Evolutionary conservation across 805 yeast species (phyloP), one percentile per base, ranked within the genome.

Genomic region (Wickerhamiella lipophila): DNA sequence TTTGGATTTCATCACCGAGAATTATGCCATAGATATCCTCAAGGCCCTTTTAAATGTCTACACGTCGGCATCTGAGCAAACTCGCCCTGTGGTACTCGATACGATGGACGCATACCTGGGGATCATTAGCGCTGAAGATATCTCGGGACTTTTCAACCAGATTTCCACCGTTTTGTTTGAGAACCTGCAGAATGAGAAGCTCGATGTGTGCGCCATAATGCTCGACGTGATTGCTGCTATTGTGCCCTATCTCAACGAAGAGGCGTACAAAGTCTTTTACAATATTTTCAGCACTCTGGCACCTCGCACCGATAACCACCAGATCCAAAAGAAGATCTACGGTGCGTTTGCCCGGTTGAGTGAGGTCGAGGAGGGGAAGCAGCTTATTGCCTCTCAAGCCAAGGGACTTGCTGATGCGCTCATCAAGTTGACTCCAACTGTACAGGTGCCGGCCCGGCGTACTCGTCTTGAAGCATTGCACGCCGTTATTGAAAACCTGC

Each of bases 31-130:
- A 3, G 88, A 92, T 55, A 61, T 92, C 45, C 70, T 92, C 46
- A 82, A 95, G 11, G 96, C 87, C 18, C 69, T 92, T 46, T 85
- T 89, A 71, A 92, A 92, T 59, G 94, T 92, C 15, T 92, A 83
- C 65, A 77, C 89, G n/a, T 87, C 96, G 9, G 67, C 77, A 41
- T 41, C 54, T 3, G 81, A 92, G 34, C 92, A 84, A 48, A 75
- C 86, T 13, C 78, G 97, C 64, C 83, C 85, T 11, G 86, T 73
- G 63, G 78, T 92, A 46, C 72, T 87, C 51, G 96, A 89, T 53
- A 79, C 96, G 8, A 84, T 89, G 58, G 88, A 86, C 57, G 74
- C 79, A 0, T 88, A 81, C 63, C 69, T 92, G 52, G 76, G 78
- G 52, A 78, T 89, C 34, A 75, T 87, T 8, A 70, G 79, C 0